Evolutionary conservation across 2,329 filamentous ascomycete species (phyloP).

Genomic region (Rhynchosporium agropyri): DNA sequence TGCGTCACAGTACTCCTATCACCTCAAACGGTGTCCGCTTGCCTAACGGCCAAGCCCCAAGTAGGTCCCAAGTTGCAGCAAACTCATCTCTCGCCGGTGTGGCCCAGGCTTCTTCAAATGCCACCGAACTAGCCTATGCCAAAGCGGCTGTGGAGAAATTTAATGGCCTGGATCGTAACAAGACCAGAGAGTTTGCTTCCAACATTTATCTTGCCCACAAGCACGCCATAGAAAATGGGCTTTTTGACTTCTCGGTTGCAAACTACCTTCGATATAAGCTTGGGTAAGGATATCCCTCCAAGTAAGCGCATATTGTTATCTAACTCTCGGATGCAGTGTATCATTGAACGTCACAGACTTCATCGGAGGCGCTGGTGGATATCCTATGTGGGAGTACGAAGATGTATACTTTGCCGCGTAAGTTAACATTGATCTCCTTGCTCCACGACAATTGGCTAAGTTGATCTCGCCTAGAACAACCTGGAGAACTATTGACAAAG

Average conservation of each 20-base stretch:
- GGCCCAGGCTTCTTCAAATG: conserved; percentile 29
- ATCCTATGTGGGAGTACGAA: conserved; percentile 32
- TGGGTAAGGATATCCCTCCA: conserved; percentile 41
- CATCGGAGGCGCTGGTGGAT: conserved; percentile 3
- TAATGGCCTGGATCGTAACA: conserved; percentile 21
- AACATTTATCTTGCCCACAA: conserved; percentile 35
- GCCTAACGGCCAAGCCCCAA: conserved; percentile 30
- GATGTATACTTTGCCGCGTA: conserved; percentile 32
- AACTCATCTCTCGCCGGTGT: conserved; percentile 26
- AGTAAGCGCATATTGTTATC: not conserved
- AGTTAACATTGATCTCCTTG: not conserved
- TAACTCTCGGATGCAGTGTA: not conserved
- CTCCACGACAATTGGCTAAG: not conserved
- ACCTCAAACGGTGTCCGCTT: conserved; percentile 25
- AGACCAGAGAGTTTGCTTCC: conserved; percentile 54
- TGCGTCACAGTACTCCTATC: conserved; percentile 18
- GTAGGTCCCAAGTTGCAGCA: conserved; percentile 26
- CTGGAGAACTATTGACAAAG: conserved; percentile 41
- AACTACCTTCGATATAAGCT: conserved; percentile 70
- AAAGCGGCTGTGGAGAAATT: conserved; percentile 24
- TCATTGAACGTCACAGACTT: conserved; percentile 15
- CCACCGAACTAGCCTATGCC: conserved; percentile 24
- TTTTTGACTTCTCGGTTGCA: conserved; percentile 72
- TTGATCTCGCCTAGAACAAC: conserved; percentile 11
- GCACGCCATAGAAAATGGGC: conserved; percentile 65